Conservation (phyloP, 1,284 basidiomycete genomes). For the Heterobasidion parviporum region DNA sequence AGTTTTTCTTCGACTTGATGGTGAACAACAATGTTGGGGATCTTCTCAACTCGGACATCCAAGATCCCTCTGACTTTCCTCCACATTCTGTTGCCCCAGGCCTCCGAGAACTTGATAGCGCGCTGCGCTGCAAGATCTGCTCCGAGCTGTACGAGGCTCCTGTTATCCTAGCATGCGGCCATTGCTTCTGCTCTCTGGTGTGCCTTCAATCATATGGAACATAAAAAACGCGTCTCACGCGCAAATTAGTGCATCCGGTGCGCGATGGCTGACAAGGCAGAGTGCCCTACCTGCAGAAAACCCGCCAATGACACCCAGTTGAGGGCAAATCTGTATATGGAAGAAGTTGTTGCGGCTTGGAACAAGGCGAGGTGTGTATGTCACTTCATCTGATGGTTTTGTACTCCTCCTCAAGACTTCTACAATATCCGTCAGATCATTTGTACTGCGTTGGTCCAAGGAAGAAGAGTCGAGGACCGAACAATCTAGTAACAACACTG, state of each 20-base stretch:
- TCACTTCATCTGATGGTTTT: background rate
- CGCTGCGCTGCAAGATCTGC: constrained; percentile 65
- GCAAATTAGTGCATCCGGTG: constrained; percentile 51
- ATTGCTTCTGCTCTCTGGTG: constrained; percentile 72
- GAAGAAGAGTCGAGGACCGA: constrained; percentile 15
- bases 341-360: constrained; percentile 57
- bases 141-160: constrained; percentile 63
- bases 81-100: constrained; percentile 10
- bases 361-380: constrained; percentile 46
- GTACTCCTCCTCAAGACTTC: background rate
- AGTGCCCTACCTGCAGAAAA: constrained; percentile 62
- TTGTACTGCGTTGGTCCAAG: constrained; percentile 12
- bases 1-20: constrained; percentile 1
- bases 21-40: constrained; percentile 7
- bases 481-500: constrained; percentile 10
- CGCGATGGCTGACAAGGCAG: constrained; percentile 43
- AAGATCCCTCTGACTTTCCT: constrained; percentile 65
- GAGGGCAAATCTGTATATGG: constrained; percentile 49
- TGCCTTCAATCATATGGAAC: constrained; percentile 16
- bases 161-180: constrained; percentile 62
- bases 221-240: background rate
- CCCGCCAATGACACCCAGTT: constrained; percentile 48
- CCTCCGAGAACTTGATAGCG: constrained; percentile 52
- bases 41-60: constrained; percentile 27
- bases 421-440: background rate